Evolutionary conservation across 768 basidiomycete genomes (phyloP), one percentile per base, ranked within the genome.

Genomic region (Leccinellum rugosiceps): DNA sequence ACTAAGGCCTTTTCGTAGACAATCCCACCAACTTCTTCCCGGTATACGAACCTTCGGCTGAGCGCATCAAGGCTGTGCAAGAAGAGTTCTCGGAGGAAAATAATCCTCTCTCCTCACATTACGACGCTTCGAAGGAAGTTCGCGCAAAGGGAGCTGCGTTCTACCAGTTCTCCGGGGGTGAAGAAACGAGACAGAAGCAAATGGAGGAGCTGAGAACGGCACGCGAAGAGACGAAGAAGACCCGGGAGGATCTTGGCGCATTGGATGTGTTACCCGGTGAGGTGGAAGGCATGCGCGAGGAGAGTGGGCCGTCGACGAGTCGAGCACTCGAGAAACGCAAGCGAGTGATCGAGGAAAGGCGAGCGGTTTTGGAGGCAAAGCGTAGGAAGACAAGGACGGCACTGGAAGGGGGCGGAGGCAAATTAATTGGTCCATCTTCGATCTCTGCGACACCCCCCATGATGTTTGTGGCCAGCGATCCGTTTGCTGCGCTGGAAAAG

Each of bases 81-180:
- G 85, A 85, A 55, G 82, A 84, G 15, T 76, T 83, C 41, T 80
- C 86, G 2, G 91, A 94, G 61, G 75, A 53, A 9, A 81, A 87
- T 60, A 88, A 87, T 47, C 90, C 89, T 0, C 78, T 91, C 7
- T 78, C 81, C 11, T 72, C 79, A 3, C 93, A 97, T 71, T 99
- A 92, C 68, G 91, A 98, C 68, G 83, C 92, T 0, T 79, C 83
- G 1, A 76, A 74, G 51, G 96, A 99, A 73, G 86, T 90, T 19
- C 90, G 97, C 15, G 84, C 89, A 13, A 88, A 87, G 70, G 97
- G 91, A 45, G 95, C 96, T 1, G 94, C 84, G 1, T 92, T 90
- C 74, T 97, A 96, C 71, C 89, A 92, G 68, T 95, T 98, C 72
- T 92, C 92, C 13, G 81, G 70, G 3, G 93, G 97, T 63, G 92